These are phyloP conservation scores for Trichoderma sp. DNA, from an alignment of 2,329 filamentous ascomycete species.

Conservation along the genomic window DNA sequence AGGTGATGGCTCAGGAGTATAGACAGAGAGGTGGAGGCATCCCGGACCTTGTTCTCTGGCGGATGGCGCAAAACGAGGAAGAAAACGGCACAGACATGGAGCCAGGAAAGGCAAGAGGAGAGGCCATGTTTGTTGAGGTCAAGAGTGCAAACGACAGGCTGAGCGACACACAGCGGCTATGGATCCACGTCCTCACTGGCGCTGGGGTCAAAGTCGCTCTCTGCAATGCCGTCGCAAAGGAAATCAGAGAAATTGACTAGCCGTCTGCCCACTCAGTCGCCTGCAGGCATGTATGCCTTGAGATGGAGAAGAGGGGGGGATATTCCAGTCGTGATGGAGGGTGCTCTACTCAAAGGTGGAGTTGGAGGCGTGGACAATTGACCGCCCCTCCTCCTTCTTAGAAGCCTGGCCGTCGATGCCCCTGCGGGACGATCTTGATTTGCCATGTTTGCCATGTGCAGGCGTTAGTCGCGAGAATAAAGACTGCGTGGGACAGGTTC, in stretches of 20 bases:
- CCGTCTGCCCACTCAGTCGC: neutral
- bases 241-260: constrained; percentile 46
- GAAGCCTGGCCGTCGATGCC: neutral
- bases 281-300: constrained; percentile 1
- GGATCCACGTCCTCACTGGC: constrained; percentile 89
- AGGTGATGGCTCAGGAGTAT: constrained; percentile 95
- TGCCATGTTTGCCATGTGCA: constrained; percentile 21
- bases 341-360: constrained; percentile 5
- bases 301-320: neutral
- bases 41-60: constrained; percentile 91
- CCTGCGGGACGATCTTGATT: constrained; percentile 17
- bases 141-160: constrained; percentile 88
- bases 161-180: constrained; percentile 92
- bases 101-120: constrained; percentile 42
- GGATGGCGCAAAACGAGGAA: constrained; percentile 34
- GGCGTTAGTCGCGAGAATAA: constrained; percentile 1
- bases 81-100: constrained; percentile 22
- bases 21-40: constrained; percentile 80
- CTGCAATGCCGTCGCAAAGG: constrained; percentile 60
- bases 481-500: constrained; percentile 6
- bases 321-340: constrained; percentile 9
- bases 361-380: constrained; percentile 16
- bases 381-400: neutral
- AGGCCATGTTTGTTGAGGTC: constrained; percentile 76
- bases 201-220: constrained; percentile 85